Evolutionary conservation across 257 asterid genomes (phyloP), one percentile per base, ranked within the genome.

Genomic region (Rubia yunnanensis): DNA sequence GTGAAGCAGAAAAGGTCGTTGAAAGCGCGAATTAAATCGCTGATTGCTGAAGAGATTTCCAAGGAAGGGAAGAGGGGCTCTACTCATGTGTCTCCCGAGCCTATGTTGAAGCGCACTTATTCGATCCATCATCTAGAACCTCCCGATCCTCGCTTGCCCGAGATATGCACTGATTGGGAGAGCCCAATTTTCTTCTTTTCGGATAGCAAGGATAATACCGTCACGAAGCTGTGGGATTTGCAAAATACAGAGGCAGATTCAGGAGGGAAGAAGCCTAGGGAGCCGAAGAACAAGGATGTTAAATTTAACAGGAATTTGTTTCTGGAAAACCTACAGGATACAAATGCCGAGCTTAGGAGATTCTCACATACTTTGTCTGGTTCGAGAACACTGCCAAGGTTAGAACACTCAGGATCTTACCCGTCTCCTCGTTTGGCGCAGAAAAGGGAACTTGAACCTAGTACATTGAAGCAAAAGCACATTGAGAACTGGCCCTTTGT

Each of bases 401-500:
- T 87, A 2, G 71, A 74, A 57, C 86, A 84, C 68, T 84, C 97
- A 7, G 88, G 88, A 73, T 85, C 97, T 28, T 92, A 82, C 35
- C 98, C 98, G 0, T 74, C 55, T 24, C 71, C 74, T 65, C 70
- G 76, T 44, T 53, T 69, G 60, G 66, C 80, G 4, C 72, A 18
- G 32, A 63, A 74, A 53, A 70, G 70, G 70, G 82, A 71, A 66
- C 65, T 76, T 60, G 83, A 80, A 79, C 96, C 99, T 34, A 59
- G 71, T 34, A 87, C 81, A 68, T 82, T 90, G 31, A 86, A 83
- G 60, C 78, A 75, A 78, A 92, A 92, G 70, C 87, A 80, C 71
- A 80, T 44, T 6, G 99, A 92, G 75, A 79, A 72, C 64, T 92
- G 96, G 96, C 70, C 84, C 3, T 48, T 63, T 34, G 63, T 52